These are phyloP conservation scores for Avicennia marina DNA, from an alignment of 257 asterid species.

Conservation along the genomic window DNA sequence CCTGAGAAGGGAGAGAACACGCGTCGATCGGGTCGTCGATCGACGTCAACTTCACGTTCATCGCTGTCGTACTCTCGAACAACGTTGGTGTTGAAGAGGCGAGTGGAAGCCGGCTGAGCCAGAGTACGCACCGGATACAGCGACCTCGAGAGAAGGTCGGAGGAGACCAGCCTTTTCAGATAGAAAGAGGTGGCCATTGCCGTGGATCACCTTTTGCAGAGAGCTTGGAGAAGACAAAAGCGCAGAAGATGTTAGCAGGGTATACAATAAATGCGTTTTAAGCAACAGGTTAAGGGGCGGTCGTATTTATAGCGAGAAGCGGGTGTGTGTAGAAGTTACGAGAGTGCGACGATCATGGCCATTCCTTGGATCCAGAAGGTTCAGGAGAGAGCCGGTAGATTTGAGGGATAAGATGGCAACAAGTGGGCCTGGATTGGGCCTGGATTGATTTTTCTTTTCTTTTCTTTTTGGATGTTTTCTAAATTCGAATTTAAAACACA, in stretches of 20 bases:
- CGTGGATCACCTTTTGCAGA: background rate
- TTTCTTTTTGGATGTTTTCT: too few relatives aligned
- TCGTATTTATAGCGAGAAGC: background rate
- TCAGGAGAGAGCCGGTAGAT: background rate
- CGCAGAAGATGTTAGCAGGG: too few relatives aligned
- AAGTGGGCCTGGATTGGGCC: background rate
- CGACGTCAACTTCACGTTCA: conserved; percentile 32
- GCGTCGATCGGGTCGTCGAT: conserved; percentile 37
- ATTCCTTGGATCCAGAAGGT: conserved; percentile 9
- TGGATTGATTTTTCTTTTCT: too few relatives aligned
- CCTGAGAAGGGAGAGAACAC: conserved; percentile 45
- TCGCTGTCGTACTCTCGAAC: conserved; percentile 40
- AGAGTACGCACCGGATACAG: conserved; percentile 15
- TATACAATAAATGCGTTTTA: background rate
- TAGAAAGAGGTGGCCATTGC: conserved; percentile 42
- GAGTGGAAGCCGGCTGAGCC: conserved; percentile 25
- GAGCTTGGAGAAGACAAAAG: conserved; percentile 2
- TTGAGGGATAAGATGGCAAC: background rate
- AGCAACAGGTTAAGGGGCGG: background rate
- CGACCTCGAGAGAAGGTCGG: conserved; percentile 24
- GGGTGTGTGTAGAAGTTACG: conserved; percentile 17
- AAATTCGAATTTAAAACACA: too few relatives aligned
- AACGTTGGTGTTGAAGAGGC: conserved; percentile 37
- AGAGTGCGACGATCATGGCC: background rate
- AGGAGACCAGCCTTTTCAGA: conserved; percentile 28